phyloP scores from a whole-genome alignment of 305 asterid genomes.

The Solanum hybrid region DNA sequence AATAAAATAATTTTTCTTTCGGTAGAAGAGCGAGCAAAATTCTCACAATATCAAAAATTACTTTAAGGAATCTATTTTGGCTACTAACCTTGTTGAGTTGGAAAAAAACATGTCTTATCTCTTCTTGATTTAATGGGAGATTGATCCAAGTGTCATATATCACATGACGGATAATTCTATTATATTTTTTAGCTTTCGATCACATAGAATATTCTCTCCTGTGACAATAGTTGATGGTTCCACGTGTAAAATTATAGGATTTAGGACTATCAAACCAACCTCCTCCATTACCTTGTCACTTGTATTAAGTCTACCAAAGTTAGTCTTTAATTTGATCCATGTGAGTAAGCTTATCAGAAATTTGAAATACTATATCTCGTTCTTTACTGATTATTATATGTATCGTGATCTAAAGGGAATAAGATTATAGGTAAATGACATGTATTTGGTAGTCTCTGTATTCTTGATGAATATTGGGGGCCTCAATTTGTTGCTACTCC shows the following conservation, averaged over 20 bases:
- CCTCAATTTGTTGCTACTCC: neutral
- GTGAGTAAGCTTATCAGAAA: neutral
- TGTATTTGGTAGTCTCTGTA: neutral
- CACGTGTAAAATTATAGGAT: too few relatives aligned
- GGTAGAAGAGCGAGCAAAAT: neutral
- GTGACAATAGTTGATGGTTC: neutral
- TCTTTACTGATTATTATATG: too few relatives aligned
- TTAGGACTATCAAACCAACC: neutral
- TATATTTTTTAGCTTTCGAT: too few relatives aligned
- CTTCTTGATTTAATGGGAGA: neutral
- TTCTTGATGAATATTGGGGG: neutral
- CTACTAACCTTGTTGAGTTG: neutral
- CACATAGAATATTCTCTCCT: neutral
- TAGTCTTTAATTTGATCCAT: too few relatives aligned
- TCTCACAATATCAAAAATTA: neutral
- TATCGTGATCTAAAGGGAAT: too few relatives aligned
- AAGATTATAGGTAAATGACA: too few relatives aligned
- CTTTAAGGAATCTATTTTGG: neutral
- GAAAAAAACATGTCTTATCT: neutral
- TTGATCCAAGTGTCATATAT: neutral
- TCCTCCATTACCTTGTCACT: neutral
- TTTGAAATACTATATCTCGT: too few relatives aligned
- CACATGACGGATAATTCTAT: too few relatives aligned
- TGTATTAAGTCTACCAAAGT: neutral
- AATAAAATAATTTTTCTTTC: too few relatives aligned